Evolutionary conservation across 1,284 basidiomycete species (phyloP), one percentile per base, ranked within the genome.

Genomic region (Rhodofomes roseus): DNA sequence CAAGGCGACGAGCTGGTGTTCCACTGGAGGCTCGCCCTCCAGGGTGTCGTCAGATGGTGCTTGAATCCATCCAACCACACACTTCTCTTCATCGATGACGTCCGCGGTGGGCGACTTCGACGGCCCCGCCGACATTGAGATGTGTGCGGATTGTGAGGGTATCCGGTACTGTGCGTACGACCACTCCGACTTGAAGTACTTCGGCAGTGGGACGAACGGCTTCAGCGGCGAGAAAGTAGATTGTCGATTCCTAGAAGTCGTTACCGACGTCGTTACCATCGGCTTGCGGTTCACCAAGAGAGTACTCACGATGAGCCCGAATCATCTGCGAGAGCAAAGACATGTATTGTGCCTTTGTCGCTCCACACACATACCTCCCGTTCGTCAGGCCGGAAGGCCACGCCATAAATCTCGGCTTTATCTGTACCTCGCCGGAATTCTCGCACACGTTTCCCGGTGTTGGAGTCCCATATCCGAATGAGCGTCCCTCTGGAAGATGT

Each of bases 341-440:
- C 80, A 71, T 98, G 95, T 4, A 98, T 86, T 0, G 96, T 98
- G 40, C 96, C 95, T 76, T 98, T 98, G 74, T 98, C 96, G 71
- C 94, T 96, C 91, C 93, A 94, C 9, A 92, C 92, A 66, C 90
- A 92, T 1, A 96, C 76, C 66, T 93, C 90, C 57, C 79, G 81
- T 73, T 92, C 90, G 67, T 90, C 92, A 8, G 86, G 87, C 62
- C 88, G 80, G 72, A 89, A 90, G 56, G 85, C 85, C 22, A 95
- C 87, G 1, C 93, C 93, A 76, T 95, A 97, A 58, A 98, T 96
- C 68, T 92, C 89, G 20, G 95, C 95, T 64, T 90, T 87, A 73
- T 98, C 96, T 18, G 91, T 86, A 4, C 95, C 95, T 71, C 95
- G 81, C 57, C 95, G 79, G 36, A 98, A 80, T 72, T 97, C 96